phyloP scores from a whole-genome alignment of 2,329 filamentous ascomycete genomes.

The Volutella citrinella region DNA sequence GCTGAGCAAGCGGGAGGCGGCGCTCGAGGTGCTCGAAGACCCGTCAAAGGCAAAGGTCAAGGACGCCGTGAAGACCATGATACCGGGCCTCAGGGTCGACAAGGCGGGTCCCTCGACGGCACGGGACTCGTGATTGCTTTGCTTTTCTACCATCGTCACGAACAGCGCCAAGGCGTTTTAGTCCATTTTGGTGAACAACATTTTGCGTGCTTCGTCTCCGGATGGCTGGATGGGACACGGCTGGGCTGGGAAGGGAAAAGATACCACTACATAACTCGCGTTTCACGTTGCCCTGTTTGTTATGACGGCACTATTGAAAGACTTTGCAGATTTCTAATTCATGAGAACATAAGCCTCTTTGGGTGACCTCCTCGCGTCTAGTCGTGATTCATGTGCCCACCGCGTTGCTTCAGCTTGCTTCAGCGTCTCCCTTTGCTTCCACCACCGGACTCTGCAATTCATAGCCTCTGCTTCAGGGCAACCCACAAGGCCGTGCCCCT shows the following conservation, averaged over 20 bases:
- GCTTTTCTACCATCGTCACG: too few species aligned
- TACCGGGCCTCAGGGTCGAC: constrained; percentile 22
- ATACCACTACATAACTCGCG: not conserved
- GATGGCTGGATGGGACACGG: not conserved
- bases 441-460: too few species aligned
- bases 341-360: not conserved
- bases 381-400: constrained; percentile 10
- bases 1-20: constrained; percentile 52
- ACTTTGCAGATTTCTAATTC: not conserved
- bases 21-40: constrained; percentile 49
- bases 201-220: too few species aligned
- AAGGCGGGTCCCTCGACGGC: constrained; percentile 17
- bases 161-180: constrained; percentile 14
- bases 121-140: constrained; percentile 12
- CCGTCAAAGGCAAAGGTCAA: constrained; percentile 42
- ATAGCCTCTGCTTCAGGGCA: constrained; percentile 29
- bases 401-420: not conserved
- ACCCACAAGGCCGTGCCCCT: constrained; percentile 32
- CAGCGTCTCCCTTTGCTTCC: not conserved
- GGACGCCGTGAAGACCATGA: constrained; percentile 26
- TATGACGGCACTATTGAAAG: not conserved
- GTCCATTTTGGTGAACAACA: constrained; percentile 7
- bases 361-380: not conserved
- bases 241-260: not conserved
- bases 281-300: not conserved